Base-by-base conservation (phyloP, 1,284 basidiomycete species). In the Cystobasidiaceae sp. region DNA sequence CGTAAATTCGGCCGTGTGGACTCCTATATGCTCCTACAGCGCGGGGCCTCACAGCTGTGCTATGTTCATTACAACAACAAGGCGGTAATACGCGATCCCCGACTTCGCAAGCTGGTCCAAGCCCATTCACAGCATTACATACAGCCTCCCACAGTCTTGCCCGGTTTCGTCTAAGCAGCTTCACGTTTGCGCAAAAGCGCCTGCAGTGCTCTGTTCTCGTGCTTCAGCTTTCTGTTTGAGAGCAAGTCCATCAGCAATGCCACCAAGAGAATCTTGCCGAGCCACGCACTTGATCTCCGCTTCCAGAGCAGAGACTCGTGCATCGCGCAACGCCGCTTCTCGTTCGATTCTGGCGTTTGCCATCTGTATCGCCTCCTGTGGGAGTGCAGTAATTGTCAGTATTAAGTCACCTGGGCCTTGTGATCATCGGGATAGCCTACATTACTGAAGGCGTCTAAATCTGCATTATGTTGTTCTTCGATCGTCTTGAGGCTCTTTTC, bases 281-380 rank as follows among this genome's bases (percentile, higher is more conserved):
- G 2, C 13, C 7, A 52, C 54, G 28, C 19, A 56, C 54, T 56
- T 64, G 17, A 64, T 44, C 48, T 64, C 48, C 32, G 61, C 61
- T 56, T 64, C 61, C 43, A 64, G 33, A 30, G 43, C 56, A 19
- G 44, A 32, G 27, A 59, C 48, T 33, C 28, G 45, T 17, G 45
- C 41, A 59, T 59, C 56, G 27, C 44, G 43, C 33, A 44, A 30
- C n/a, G 52, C 37, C n/a, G 52, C 52, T n/a, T 64, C 39, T 9
- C 41, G 27, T 39, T 64, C 61, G 32, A 64, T 55, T 33, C 51
- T 45, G 21, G 46, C 45, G 21, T 64, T 50, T 17, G 61, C 61
- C 61, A 64, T 64, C 45, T 37, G 32, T 21, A 50, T 64, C 21
- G 52, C 45, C 28, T 64, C 49, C 61, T 64, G 52, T 13, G 39